Conservation (phyloP, 1,284 basidiomycete species). For the Naganishia liquefaciens region DNA sequence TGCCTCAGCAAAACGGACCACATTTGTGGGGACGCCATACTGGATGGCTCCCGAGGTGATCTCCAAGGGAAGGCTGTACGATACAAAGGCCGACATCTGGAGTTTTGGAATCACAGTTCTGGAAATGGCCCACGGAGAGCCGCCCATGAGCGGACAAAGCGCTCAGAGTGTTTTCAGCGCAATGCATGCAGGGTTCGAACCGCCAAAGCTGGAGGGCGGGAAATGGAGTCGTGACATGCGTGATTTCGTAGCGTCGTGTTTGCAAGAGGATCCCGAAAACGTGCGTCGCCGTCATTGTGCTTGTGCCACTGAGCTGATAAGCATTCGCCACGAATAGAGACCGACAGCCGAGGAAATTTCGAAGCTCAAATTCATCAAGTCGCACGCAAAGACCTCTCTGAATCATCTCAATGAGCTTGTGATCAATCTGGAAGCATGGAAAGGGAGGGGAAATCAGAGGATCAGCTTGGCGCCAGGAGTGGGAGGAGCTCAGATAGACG, state of each 20-base stretch:
- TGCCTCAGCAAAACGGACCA: slow-evolving; percentile 84
- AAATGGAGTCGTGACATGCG: slow-evolving; percentile 76
- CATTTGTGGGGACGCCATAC: slow-evolving; percentile 92
- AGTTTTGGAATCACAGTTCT: slow-evolving; percentile 91
- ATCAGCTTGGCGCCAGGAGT: slow-evolving; percentile 67
- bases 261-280: slow-evolving; percentile 78
- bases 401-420: slow-evolving; percentile 81
- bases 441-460: slow-evolving; percentile 75
- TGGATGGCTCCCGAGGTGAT: slow-evolving; percentile 99
- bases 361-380: slow-evolving; percentile 92
- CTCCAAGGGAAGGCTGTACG: slow-evolving; percentile 81
- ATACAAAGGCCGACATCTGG: slow-evolving; percentile 97
- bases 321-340: slow-evolving; percentile 60
- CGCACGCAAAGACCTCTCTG: slow-evolving; percentile 67
- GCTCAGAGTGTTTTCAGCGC: slow-evolving; percentile 86
- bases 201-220: slow-evolving; percentile 79
- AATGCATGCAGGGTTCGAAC: slow-evolving; percentile 65
- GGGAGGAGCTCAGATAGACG: slow-evolving; percentile 50
- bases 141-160: slow-evolving; percentile 71
- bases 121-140: slow-evolving; percentile 74
- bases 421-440: slow-evolving; percentile 70
- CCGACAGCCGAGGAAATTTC: slow-evolving; percentile 83
- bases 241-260: slow-evolving; percentile 82
- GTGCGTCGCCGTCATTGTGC: slow-evolving; percentile 57
- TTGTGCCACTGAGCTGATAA: neutral